These are phyloP conservation scores for Biscogniauxia sp. DNA, from an alignment of 2,329 filamentous ascomycete genomes.

Conservation along the genomic window DNA sequence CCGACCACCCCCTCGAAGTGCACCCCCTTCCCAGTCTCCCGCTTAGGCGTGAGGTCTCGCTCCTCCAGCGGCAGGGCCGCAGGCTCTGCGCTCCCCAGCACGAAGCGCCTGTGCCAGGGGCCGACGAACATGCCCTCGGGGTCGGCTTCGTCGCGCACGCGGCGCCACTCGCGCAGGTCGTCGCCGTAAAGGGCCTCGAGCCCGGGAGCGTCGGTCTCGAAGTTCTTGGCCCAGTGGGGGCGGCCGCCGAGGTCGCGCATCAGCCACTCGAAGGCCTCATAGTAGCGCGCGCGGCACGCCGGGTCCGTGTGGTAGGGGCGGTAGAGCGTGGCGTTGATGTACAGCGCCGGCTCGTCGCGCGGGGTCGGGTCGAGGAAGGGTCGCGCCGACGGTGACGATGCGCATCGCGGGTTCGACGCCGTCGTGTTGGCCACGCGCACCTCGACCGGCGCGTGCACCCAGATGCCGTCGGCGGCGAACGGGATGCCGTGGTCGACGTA, in stretches of 20 bases:
- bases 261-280: slow-evolving; percentile 85
- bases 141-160: slow-evolving; percentile 68
- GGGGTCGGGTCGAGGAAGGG: slow-evolving; percentile 68
- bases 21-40: slow-evolving; percentile 15
- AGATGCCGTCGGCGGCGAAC: slow-evolving; percentile 74
- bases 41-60: slow-evolving; percentile 23
- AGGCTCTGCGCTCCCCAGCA: slow-evolving; percentile 42
- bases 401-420: slow-evolving; percentile 31
- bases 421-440: slow-evolving; percentile 79
- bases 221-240: slow-evolving; percentile 95
- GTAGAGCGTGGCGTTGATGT: slow-evolving; percentile 88
- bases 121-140: slow-evolving; percentile 86
- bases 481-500: slow-evolving; percentile 70
- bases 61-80: slow-evolving; percentile 31
- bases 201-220: slow-evolving; percentile 58
- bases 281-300: slow-evolving; percentile 73
- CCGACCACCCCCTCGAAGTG: slow-evolving; percentile 22
- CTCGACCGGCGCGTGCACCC: slow-evolving; percentile 87
- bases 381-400: slow-evolving; percentile 23
- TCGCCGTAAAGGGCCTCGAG: slow-evolving; percentile 67
- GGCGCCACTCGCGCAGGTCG: slow-evolving; percentile 64
- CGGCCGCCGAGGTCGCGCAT: slow-evolving; percentile 81
- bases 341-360: slow-evolving; percentile 69
- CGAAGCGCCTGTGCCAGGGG: slow-evolving; percentile 77
- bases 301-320: slow-evolving; percentile 77